Percentiles rank a stretch among this genome's conserved stretches.
These are phyloP conservation scores for Encephalitozoon romaleae DNA, from an alignment of 371 early-diverging fungal genomes.

Conservation along the genomic window DNA sequence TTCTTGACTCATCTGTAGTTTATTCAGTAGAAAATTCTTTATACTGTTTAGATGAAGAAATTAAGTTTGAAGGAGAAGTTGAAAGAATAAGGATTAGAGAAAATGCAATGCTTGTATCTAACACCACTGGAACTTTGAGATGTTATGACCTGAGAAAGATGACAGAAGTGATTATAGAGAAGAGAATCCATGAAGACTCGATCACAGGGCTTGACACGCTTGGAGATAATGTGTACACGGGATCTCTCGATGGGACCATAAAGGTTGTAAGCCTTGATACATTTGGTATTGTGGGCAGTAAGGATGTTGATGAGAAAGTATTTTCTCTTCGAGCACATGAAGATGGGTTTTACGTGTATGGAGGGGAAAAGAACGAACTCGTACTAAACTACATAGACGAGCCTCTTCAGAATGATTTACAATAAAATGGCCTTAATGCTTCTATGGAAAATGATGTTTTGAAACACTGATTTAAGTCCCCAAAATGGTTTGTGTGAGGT, in stretches of 20 bases:
- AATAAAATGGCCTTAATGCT: neutral
- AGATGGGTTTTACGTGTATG: conserved; percentile 24
- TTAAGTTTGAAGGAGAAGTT: neutral
- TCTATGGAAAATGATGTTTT: neutral
- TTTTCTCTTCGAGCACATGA: conserved; percentile 21
- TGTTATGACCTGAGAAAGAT: conserved; percentile 23
- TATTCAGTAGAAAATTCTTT: neutral
- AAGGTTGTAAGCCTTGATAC: neutral
- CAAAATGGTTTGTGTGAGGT: conserved; percentile 60
- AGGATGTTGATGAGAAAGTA: neutral
- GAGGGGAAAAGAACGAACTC: conserved; percentile 8
- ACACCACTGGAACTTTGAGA: conserved; percentile 7
- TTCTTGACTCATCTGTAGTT: neutral
- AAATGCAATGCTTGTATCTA: conserved; percentile 1
- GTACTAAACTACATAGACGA: neutral
- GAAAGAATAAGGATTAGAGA: conserved; percentile 4
- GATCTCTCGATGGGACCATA: conserved; percentile 22
- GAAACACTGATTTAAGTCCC: neutral
- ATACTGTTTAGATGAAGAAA: neutral
- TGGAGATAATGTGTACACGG: neutral
- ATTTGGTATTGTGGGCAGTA: conserved; percentile 1
- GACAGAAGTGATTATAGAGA: neutral
- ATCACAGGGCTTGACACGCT: conserved; percentile 22
- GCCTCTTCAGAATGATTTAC: neutral
- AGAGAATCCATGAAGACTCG: conserved; percentile 11